Evolutionary conservation across 2,329 filamentous ascomycete species (phyloP), one percentile per base, ranked within the genome.

Genomic region (Venturia effusa): DNA sequence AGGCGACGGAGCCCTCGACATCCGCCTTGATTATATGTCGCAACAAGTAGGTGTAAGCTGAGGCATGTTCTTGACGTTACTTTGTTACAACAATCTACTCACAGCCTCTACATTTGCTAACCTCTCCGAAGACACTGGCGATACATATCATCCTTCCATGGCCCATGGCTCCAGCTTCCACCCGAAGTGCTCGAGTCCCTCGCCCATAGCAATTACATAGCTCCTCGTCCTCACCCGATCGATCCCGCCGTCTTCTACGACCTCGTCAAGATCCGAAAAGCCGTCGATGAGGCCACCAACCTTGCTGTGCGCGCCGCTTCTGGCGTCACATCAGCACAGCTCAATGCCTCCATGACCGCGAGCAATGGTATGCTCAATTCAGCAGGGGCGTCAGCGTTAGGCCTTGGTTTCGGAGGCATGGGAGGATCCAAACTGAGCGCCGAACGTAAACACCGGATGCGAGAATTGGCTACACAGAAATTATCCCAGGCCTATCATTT

Each of bases 211-310:
- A 94, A 93, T 76, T 92, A 88, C 77, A 86, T 88, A 67, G 86
- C 88, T 68, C 87, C 88, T 19, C 84, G 86, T 34, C 90, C 90
- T 11, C 87, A 84, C 65, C 87, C 89, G 59, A 86, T 94, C 71
- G 88, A 94, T 73, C 87, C 89, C 13, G 87, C 87, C 66, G 84
- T 91, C 67, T 88, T 94, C 77, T 94, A 89, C 76, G 90, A 95
- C 74, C 78, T 94, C 59, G 82, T 92, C 74, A 93, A 92, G 78
- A 90, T 95, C 72, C 84, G 90, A 66, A 83, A 85, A 60, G 83
- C 89, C 40, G 87, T 94, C 63, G 90, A 94, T 68, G 89, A 92
- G 71, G 89, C 90, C 24, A 89, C 88, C 6, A 85, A 87, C 68
- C 83, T 93, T 59, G 85, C 89, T 62, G 88, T 92, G 66, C 85